Conservation (phyloP, 2,329 filamentous ascomycete species). For the Neonectria punicea region DNA sequence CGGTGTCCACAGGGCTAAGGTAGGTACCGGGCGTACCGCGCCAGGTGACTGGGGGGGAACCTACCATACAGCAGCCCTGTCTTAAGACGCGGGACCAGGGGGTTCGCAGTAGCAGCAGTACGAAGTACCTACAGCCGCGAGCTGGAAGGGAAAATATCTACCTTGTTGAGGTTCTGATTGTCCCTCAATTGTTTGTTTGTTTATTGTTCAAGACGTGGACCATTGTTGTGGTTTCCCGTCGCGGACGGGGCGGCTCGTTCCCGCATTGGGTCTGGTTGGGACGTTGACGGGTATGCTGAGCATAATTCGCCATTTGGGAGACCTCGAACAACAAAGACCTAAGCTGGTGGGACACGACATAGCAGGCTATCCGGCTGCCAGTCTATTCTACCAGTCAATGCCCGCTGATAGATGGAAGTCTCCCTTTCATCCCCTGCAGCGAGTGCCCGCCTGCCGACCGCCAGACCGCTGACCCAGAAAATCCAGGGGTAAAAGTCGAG, state of each 20-base stretch:
- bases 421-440: too few relatives aligned
- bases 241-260: background rate
- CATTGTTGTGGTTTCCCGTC: background rate
- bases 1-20: slow-evolving; percentile 22
- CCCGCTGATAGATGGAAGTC: background rate
- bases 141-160: background rate
- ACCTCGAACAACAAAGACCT: background rate
- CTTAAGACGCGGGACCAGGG: slow-evolving; percentile 5
- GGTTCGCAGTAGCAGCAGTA: background rate
- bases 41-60: slow-evolving; percentile 12
- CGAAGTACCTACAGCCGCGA: background rate
- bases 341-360: background rate
- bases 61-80: background rate
- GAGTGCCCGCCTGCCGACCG: background rate
- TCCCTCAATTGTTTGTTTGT: background rate
- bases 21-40: slow-evolving; percentile 4
- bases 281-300: background rate
- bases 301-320: background rate
- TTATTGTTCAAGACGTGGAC: background rate
- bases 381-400: background rate
- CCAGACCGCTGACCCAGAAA: slow-evolving; percentile 1
- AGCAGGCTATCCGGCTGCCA: background rate
- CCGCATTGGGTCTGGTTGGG: background rate
- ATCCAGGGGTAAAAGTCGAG: background rate
- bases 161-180: background rate